These are phyloP conservation scores for Russula earlei DNA, from an alignment of 768 basidiomycete species.

Conservation along the genomic window DNA sequence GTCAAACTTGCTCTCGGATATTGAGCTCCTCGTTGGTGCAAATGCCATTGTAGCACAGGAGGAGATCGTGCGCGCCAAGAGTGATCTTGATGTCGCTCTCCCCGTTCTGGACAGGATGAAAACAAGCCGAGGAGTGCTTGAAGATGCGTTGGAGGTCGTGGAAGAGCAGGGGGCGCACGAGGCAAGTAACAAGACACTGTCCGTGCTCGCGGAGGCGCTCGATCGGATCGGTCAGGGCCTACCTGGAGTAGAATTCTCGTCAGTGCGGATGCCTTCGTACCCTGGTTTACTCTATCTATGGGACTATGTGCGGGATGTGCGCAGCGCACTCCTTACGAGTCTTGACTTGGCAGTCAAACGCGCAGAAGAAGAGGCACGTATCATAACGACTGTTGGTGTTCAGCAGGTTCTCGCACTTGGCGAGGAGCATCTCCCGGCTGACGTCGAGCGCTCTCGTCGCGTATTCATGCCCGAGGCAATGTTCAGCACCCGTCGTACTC, in stretches of 20 bases:
- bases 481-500: slow-evolving; percentile 56
- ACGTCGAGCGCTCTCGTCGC: slow-evolving; percentile 69
- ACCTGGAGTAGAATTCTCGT: slow-evolving; percentile 43
- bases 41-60: slow-evolving; percentile 80
- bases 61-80: slow-evolving; percentile 63
- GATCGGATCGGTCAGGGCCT: slow-evolving; percentile 70
- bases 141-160: slow-evolving; percentile 64
- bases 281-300: slow-evolving; percentile 75
- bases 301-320: slow-evolving; percentile 80
- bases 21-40: slow-evolving; percentile 77
- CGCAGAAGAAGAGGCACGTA: slow-evolving; percentile 78
- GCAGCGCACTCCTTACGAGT: slow-evolving; percentile 63
- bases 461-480: slow-evolving; percentile 97
- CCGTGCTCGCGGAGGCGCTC: slow-evolving; percentile 55
- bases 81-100: slow-evolving; percentile 55
- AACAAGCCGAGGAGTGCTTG: slow-evolving; percentile 58
- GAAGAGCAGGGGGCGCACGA: slow-evolving; percentile 66
- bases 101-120: slow-evolving; percentile 89
- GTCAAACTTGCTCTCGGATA: slow-evolving; percentile 77
- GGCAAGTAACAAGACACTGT: slow-evolving; percentile 45
- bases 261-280: slow-evolving; percentile 60
- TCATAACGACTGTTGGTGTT: slow-evolving; percentile 56
- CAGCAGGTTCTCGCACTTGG: slow-evolving; percentile 57
- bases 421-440: slow-evolving; percentile 67
- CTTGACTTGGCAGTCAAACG: slow-evolving; percentile 70